Evolutionary conservation across 1,139 yeast genomes (phyloP), one percentile per base, ranked within the genome.

Genomic region (Hyphopichia buzzinii): DNA sequence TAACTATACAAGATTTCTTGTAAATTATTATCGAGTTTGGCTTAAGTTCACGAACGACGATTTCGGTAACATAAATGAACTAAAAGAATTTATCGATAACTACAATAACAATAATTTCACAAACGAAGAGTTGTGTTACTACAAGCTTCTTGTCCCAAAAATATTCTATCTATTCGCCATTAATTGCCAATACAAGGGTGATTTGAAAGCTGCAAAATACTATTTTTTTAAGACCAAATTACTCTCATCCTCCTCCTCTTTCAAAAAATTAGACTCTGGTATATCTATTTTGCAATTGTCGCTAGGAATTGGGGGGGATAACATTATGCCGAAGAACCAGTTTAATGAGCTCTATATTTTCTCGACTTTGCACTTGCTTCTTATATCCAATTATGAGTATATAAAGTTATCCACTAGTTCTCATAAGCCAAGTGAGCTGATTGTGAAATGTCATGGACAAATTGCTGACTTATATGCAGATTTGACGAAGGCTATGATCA

Each of bases 101-200:
- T 68, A 59, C 39, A 64, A 66, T 35, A 39, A 52, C 2, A 58
- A 59, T 2, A 43, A 43, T 12, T 62, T 66, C 33, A 52, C 64
- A 1, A 52, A 52, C 2, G 65, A 61, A 38, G 74, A 71, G 34
- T 42, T 59, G 36, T 41, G 53, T 6, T 49, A 55, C 21, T 69
- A 59, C 41, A 60, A 58, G 31, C 46, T 50, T 8, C 40, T 72
- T 10, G 42, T 67, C 3, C 69, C 76, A 0, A 49, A 54, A 29
- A 47, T 68, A 3, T 55, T 58, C 24, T 71, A 67, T 42, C 41
- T 72, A 12, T 58, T 62, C 36, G 80, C 67, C 1, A 37, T 65
- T 3, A 59, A 57, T 36, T 56, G 59, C 41, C 79, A 74, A 30
- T 44, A 52, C 26, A 46, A 52, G 14, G 70, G 69, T 2, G 60